A percentile compares a stretch with the other conserved stretches of the same genome.
Conservation (phyloP, 2,329 filamentous ascomycete species). For the Esteya vermicola region DNA sequence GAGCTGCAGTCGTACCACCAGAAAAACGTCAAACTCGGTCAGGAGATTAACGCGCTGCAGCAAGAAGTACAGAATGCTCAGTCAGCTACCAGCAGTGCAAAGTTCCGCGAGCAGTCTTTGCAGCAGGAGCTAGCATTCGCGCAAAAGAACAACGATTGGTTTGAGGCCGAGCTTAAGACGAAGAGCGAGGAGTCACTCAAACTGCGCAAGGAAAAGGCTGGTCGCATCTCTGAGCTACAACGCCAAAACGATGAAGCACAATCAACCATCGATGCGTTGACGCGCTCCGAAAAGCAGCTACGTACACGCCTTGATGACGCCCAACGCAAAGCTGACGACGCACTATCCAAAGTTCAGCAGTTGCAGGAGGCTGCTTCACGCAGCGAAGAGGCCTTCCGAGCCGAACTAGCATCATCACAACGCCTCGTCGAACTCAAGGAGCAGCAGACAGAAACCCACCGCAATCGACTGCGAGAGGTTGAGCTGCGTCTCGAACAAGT, state of each 20-base stretch:
- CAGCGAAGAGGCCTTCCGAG: conserved; percentile 72
- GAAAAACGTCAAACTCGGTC: conserved; percentile 70
- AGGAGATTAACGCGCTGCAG: conserved; percentile 69
- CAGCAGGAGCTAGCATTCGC: conserved; percentile 83
- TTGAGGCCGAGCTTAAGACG: conserved; percentile 80
- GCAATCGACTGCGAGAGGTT: conserved; percentile 55
- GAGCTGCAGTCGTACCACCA: conserved; percentile 83
- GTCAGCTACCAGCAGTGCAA: conserved; percentile 64
- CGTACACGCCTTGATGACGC: conserved; percentile 71
- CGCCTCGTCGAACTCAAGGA: conserved; percentile 73
- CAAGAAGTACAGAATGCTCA: conserved; percentile 73
- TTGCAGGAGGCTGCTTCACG: conserved; percentile 71
- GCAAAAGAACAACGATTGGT: conserved; percentile 85
- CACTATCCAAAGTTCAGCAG: conserved; percentile 67
- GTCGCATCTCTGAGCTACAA: conserved; percentile 76
- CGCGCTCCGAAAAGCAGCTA: conserved; percentile 66
- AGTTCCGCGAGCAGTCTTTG: conserved; percentile 79
- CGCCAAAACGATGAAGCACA: conserved; percentile 75
- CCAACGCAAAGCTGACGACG: conserved; percentile 76
- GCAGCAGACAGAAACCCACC: conserved; percentile 59
- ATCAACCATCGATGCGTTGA: conserved; percentile 61
- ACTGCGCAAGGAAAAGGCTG: conserved; percentile 87
- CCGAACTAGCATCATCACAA: conserved; percentile 69
- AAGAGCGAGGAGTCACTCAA: conserved; percentile 79
- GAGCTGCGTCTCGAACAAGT: conserved; percentile 48